These are phyloP conservation scores for Pholiota conissans DNA, from an alignment of 768 basidiomycete species.

Conservation along the genomic window DNA sequence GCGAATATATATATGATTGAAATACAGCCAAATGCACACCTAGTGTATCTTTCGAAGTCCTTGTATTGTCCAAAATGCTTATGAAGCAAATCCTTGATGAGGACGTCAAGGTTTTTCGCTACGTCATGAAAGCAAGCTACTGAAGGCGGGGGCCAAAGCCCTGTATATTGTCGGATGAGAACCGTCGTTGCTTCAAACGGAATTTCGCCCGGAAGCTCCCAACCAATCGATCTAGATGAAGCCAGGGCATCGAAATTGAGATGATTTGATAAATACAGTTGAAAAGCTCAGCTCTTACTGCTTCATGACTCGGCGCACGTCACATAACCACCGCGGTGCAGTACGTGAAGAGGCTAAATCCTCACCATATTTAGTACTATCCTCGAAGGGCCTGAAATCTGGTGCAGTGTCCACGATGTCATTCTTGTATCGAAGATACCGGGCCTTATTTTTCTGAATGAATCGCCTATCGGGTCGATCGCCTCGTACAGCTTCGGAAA, in stretches of 20 bases:
- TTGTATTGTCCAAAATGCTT: constrained; percentile 33
- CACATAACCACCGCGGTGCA: constrained; percentile 14
- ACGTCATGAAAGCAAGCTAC: constrained; percentile 30
- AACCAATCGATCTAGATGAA: constrained; percentile 30
- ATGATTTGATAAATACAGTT: no score
- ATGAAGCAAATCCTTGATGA: constrained; percentile 20
- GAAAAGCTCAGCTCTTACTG: constrained; percentile 18
- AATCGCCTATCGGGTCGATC: constrained; percentile 20
- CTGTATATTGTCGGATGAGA: constrained; percentile 25
- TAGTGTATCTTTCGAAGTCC: constrained; percentile 24
- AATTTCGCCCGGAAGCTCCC: constrained; percentile 36
- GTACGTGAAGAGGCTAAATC: not conserved
- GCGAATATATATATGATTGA: constrained; percentile 41
- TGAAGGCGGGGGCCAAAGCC: constrained; percentile 28
- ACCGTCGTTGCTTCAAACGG: constrained; percentile 34
- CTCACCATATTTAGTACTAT: not conserved
- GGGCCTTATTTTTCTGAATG: constrained; percentile 28
- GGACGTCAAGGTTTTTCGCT: not conserved
- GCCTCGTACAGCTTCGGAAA: constrained; percentile 25
- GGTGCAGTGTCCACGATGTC: constrained; percentile 32
- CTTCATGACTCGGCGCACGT: constrained; percentile 29
- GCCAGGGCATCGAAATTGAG: no score
- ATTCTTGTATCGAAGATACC: constrained; percentile 29
- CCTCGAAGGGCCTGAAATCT: constrained; percentile 30
- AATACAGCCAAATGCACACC: no score